Base-by-base conservation (phyloP, 306 rosid species). In the Malus fusca region DNA sequence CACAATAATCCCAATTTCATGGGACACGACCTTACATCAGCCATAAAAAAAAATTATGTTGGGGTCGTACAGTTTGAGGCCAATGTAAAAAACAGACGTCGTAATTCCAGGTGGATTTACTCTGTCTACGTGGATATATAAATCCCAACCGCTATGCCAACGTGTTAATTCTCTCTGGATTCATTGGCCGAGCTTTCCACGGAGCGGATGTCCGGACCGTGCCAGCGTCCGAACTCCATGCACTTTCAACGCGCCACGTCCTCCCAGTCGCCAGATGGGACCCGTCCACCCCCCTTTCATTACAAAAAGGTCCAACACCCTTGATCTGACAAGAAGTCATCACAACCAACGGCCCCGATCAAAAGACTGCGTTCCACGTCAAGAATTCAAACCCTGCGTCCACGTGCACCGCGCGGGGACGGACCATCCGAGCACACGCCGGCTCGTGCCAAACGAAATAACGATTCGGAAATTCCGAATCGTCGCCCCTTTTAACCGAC, bases 351-450 rank as follows among this genome's bases (percentile, higher is more conserved):
- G 82, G 77, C 2, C 1, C 1, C 1, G 77, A 75, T 71, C 28
- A 2, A 52, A 75, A 14, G 9, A 11, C 1, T 3, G 1, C 1
- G 21, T 15, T 4, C 8, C 12, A 2, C 4, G 44, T 21, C 17
- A 53, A 5, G 12, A 3, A 2, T 22, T 37, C 53, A 30, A 35
- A 13, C n/a, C 28, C 17, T 48, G 28, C 25, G 40, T 11, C 56
- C 78, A 77, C 81, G 86, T 82, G 89, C 58, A 59, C 5, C 28
- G 51, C 85, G 74, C 83, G 90, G 78, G 91, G 51, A 18, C 35
- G 21, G 66, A 74, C 76, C n/a, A 4, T 10, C 1, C 64, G 33
- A 53, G 4, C 90, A 88, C 90, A 86, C 77, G 75, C 85, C 30
- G 9, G 17, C 93, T 53, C 88, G 88, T 80, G 89, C 78, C 88